phyloP scores from a whole-genome alignment of 805 yeast genomes.

The Wickerhamiella musiphila region DNA sequence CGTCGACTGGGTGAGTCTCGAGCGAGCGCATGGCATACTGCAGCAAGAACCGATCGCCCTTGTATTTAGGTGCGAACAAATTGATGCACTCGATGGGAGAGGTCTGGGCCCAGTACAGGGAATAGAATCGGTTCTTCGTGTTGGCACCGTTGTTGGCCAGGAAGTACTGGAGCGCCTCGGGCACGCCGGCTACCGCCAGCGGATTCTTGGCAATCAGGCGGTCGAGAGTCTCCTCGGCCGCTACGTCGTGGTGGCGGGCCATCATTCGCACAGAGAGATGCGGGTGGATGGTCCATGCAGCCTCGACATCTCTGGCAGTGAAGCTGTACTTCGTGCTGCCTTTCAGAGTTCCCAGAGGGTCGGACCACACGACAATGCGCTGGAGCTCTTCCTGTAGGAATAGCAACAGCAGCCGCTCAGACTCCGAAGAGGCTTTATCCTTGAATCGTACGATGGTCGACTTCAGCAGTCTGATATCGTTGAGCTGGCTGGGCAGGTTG shows the following conservation, averaged over 20 bases:
- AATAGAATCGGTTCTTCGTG: slow-evolving; percentile 21
- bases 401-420: slow-evolving; percentile 31
- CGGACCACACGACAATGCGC: slow-evolving; percentile 60
- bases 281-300: slow-evolving; percentile 54
- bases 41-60: slow-evolving; percentile 43
- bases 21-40: slow-evolving; percentile 85
- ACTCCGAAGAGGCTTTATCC: slow-evolving; percentile 7
- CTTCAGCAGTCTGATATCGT: slow-evolving; percentile 45
- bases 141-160: slow-evolving; percentile 16
- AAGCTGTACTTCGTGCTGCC: slow-evolving; percentile 4
- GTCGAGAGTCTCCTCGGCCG: slow-evolving; percentile 26
- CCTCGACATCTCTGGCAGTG: slow-evolving; percentile 24
- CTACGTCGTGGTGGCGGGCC: slow-evolving; percentile 30
- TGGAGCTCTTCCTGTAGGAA: slow-evolving; percentile 65
- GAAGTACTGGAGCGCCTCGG: slow-evolving; percentile 43
- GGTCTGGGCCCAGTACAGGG: slow-evolving; percentile 54
- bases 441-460: slow-evolving; percentile 28
- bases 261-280: slow-evolving; percentile 55
- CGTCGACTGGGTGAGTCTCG: slow-evolving; percentile 70
- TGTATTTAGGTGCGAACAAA: slow-evolving; percentile 58
- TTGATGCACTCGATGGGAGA: slow-evolving; percentile 76
- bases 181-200: slow-evolving; percentile 33
- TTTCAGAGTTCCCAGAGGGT: slow-evolving; percentile 27
- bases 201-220: slow-evolving; percentile 39
- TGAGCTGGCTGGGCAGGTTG: slow-evolving; percentile 49